Percentiles rank a stretch among this genome's conserved stretches.
Evolutionary conservation across 1,139 yeast genomes (phyloP).

Genomic region (Suhomyces atakaporum): DNA sequence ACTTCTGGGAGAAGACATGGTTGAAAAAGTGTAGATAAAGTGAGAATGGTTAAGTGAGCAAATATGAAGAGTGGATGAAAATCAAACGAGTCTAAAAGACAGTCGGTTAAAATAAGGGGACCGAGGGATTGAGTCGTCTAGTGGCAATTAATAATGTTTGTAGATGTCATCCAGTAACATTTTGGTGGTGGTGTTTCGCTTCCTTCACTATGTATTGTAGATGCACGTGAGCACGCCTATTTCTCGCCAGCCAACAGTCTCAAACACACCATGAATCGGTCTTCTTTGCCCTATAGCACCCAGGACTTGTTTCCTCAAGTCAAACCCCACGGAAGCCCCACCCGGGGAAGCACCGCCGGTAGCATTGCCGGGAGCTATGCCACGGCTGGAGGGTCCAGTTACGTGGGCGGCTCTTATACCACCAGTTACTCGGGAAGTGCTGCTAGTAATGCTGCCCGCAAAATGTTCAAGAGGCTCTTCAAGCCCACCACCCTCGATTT

Average conservation of each 20-base stretch:
- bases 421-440: constrained; percentile 3
- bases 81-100: no score
- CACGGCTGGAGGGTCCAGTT: constrained; percentile 4
- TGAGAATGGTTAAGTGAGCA: not conserved
- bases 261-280: constrained; percentile 18
- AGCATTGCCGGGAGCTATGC: constrained; percentile 5
- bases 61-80: not conserved
- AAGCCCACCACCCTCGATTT: constrained; percentile 84
- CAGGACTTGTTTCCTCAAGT: constrained; percentile 42
- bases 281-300: constrained; percentile 40
- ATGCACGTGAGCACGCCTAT: constrained; percentile 6
- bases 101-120: no score
- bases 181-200: no score
- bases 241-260: constrained; percentile 5
- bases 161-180: no score
- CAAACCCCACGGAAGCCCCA: constrained; percentile 11
- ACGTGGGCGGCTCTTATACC: not conserved
- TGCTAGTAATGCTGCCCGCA: constrained; percentile 2
- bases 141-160: no score
- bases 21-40: no score
- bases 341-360: constrained; percentile 5
- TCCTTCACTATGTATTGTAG: no score
- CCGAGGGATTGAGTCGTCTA: no score
- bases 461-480: constrained; percentile 47
- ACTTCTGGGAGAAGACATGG: constrained; percentile 7